Base-by-base conservation (phyloP, 2,329 filamentous ascomycete species). In the Cytospora paraplurivora region DNA sequence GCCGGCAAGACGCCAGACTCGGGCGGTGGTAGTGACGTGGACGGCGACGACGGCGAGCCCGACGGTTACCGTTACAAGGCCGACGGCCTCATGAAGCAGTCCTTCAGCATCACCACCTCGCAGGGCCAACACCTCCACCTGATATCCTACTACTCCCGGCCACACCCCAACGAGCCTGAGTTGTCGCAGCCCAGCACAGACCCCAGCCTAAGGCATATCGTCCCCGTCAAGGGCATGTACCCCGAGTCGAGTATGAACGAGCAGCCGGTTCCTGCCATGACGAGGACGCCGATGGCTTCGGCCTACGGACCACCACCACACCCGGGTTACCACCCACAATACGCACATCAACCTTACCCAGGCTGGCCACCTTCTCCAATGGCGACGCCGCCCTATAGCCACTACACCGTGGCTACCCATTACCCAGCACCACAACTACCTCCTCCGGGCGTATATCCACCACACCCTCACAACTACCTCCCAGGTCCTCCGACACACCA, bases 61-160 rank as follows among this genome's bases (percentile, higher is more conserved):
- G 93, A 97, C 75, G 93, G 93, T 50, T 97, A 97, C 76, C 84
- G 92, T 68, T 97, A 97, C 79, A 99, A 97, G 82, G 91, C 90
- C 11, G 95, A 99, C 72, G 95, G 95, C 0, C 84, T 99, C 4
- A 97, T 98, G 93, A 99, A 99, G 84, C 95, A 99, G 78, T 98
- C 95, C 0, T 99, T 98, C 82, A 98, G 94, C 79, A 98, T 99
- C 78, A 97, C 93, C 27, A 98, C 95, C 1, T 92, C 91, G 1
- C 88, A 84, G 44, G 72, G 92, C 68, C 93, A 97, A 71, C 95
- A 98, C 74, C 87, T 99, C 1, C 95, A 99, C 78, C 85, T 99
- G 58, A 99, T 99, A 78, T 97, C 94, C 71, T 99, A 99, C 79
- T 98, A 93, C 77, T 90, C 93, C 4, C 86, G 93, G 62, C 91